phyloP scores from a whole-genome alignment of 2,329 filamentous ascomycete genomes.

The Pleoardoris graminearum region DNA sequence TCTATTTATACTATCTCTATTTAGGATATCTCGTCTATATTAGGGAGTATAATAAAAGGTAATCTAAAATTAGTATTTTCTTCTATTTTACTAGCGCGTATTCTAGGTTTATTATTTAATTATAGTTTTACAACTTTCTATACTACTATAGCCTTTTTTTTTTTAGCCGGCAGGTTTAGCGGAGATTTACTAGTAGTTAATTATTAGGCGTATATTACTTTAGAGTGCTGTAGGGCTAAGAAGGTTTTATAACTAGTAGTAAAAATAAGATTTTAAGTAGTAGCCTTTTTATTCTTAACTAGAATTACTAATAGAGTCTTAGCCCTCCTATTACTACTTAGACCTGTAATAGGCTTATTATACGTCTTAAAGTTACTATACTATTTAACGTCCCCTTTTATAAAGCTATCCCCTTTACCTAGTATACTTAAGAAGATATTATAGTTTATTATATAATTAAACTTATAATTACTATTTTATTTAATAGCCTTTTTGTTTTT shows the following conservation, averaged over 20 bases:
- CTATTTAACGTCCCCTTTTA: background rate
- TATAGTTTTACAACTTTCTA: background rate
- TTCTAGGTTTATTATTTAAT: background rate
- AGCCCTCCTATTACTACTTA: background rate
- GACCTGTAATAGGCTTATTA: background rate
- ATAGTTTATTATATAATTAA: background rate
- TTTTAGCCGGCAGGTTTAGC: background rate
- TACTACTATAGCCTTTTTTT: background rate
- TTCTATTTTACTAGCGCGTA: background rate
- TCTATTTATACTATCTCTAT: background rate
- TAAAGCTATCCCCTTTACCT: background rate
- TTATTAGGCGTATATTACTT: background rate
- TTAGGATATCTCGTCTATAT: background rate
- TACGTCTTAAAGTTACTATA: background rate
- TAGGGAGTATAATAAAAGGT: background rate
- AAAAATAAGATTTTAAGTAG: background rate
- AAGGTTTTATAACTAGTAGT: background rate
- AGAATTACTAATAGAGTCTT: background rate
- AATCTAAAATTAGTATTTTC: background rate
- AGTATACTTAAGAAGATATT: background rate
- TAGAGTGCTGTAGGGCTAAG: background rate
- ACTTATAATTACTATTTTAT: background rate
- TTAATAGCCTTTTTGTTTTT: background rate
- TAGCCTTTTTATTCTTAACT: background rate
- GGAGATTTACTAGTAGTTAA: background rate